A percentile compares a stretch with the other conserved stretches of the same genome.
Evolutionary conservation across 495 filamentous ascomycete genomes (phyloP).

Genomic region (Talaromyces adpressus): DNA sequence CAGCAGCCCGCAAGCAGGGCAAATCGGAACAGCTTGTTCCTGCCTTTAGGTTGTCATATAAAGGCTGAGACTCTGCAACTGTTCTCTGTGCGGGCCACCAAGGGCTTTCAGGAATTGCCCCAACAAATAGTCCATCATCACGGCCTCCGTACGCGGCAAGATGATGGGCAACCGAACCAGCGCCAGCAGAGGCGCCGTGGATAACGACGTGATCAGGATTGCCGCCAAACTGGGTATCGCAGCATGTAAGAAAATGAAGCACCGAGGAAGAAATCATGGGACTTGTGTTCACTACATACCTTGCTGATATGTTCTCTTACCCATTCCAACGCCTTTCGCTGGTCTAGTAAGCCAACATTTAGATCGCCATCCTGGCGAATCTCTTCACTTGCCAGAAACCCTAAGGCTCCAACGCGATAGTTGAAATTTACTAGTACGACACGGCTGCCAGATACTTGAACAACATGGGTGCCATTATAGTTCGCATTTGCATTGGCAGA

Average conservation of each 20-base stretch:
- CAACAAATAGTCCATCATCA: constrained; percentile 49
- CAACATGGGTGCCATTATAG: constrained; percentile 53
- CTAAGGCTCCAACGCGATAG: constrained; percentile 66
- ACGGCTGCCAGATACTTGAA: constrained; percentile 40
- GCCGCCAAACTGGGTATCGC: constrained; percentile 56
- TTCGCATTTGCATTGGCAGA: constrained; percentile 53
- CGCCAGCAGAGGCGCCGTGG: constrained; percentile 61
- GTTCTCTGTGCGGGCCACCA: constrained; percentile 56
- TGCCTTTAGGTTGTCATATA: constrained; percentile 46
- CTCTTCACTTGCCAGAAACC: constrained; percentile 58
- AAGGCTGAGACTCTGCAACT: constrained; percentile 51
- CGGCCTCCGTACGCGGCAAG: constrained; percentile 51
- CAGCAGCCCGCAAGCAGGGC: constrained; percentile 46
- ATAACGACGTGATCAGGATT: constrained; percentile 62
- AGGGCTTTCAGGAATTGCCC: constrained; percentile 51
- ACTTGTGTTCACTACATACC: constrained; percentile 15
- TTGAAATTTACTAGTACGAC: constrained; percentile 69
- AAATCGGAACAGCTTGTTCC: constrained; percentile 38
- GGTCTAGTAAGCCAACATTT: constrained; percentile 57
- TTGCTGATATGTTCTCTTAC: constrained; percentile 48
- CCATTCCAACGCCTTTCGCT: constrained; percentile 57
- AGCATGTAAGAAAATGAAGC: background rate
- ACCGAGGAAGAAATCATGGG: constrained; percentile 5
- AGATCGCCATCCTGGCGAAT: constrained; percentile 47
- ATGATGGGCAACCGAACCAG: constrained; percentile 56